These are phyloP conservation scores for Pseudozyma hubeiensis DNA, from an alignment of 1,284 basidiomycete species.

Conservation along the genomic window DNA sequence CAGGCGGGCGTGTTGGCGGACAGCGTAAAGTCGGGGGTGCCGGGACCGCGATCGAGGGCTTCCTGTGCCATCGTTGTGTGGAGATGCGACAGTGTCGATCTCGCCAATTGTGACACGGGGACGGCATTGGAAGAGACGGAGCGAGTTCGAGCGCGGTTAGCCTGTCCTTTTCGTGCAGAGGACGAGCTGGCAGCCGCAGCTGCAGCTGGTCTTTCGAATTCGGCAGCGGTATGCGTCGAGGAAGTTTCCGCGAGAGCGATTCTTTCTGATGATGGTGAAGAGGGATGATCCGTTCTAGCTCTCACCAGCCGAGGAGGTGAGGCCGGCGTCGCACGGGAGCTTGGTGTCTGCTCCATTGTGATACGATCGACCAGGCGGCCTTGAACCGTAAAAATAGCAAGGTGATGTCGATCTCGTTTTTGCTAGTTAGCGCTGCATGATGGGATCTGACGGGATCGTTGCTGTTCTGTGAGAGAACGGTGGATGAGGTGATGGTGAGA, in stretches of 20 bases:
- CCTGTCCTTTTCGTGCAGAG: constrained; percentile 30
- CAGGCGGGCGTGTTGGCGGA: constrained; percentile 34
- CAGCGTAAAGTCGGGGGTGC: constrained; percentile 53
- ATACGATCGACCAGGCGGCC: not conserved
- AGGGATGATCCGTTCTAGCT: constrained; percentile 21
- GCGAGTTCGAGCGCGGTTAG: constrained; percentile 31
- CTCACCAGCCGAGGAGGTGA: constrained; percentile 34
- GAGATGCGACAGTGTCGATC: constrained; percentile 25
- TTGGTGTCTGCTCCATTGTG: not conserved
- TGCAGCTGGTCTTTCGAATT: constrained; percentile 4
- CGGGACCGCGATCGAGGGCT: constrained; percentile 43
- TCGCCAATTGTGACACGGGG: constrained; percentile 28
- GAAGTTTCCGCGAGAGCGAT: not conserved
- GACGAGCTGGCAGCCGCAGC: constrained; percentile 27
- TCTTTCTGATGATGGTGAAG: not conserved
- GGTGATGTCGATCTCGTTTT: not conserved
- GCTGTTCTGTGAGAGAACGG: not conserved
- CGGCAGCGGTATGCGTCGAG: not conserved
- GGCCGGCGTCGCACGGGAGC: constrained; percentile 5
- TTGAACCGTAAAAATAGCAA: not conserved
- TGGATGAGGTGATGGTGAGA: not conserved
- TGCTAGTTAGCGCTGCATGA: not conserved
- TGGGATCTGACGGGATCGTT: not conserved
- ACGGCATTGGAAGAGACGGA: constrained; percentile 47
- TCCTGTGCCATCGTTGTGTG: constrained; percentile 9